Evolutionary conservation across 345 rosid genomes (phyloP).

Genomic region (Erodium maritimum): DNA sequence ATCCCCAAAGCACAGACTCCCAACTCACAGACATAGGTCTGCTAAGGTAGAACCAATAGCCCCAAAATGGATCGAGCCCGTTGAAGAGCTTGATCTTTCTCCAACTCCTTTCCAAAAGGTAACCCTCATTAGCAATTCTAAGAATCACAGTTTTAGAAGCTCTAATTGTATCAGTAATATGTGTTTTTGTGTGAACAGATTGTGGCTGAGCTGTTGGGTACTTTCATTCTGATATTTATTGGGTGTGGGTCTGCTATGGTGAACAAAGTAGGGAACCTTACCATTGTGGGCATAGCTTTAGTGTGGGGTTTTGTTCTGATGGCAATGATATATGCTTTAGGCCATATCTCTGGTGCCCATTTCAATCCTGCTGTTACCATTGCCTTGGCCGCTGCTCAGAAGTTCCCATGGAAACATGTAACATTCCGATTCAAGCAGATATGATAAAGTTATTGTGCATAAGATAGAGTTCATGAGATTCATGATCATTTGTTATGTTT

Average conservation of each 20-base stretch:
- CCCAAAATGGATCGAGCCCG: no score
- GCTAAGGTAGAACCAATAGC: no score
- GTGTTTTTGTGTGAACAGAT: constrained; percentile 11
- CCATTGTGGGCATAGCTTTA: constrained; percentile 27
- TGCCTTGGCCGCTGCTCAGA: constrained; percentile 25
- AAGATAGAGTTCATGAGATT: no score
- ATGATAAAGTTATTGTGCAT: no score
- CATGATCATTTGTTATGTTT: background rate
- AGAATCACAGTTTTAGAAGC: no score
- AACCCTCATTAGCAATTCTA: no score
- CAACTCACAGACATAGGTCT: no score
- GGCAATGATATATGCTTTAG: constrained; percentile 31
- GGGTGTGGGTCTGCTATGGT: constrained; percentile 35
- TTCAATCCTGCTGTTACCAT: constrained; percentile 41
- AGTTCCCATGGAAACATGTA: constrained; percentile 34
- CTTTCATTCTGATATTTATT: constrained; percentile 27
- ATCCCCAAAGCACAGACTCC: no score
- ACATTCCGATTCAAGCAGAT: background rate
- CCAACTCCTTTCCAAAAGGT: no score
- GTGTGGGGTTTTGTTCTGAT: constrained; percentile 38
- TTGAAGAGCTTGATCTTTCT: no score
- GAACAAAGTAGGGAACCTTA: constrained; percentile 18
- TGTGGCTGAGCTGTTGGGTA: constrained; percentile 37
- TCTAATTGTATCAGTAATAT: background rate
- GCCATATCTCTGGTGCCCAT: constrained; percentile 44